phyloP scores from a whole-genome alignment of 345 rosid genomes.

The Luvunga scandens region DNA sequence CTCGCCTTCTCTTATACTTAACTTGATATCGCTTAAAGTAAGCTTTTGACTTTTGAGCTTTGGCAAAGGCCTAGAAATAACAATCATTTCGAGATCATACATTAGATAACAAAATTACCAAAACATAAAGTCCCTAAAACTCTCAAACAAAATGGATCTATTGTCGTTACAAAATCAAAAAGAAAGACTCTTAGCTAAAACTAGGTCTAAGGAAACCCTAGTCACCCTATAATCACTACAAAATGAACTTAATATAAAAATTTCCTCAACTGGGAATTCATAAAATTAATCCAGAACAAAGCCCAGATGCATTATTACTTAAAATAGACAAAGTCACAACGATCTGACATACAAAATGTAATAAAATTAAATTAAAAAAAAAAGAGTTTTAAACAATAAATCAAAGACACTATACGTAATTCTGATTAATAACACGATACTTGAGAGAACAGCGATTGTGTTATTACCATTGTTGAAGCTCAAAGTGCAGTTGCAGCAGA shows the following conservation, averaged over 20 bases:
- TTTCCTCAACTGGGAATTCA: background rate
- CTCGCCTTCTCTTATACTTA: conserved; percentile 71
- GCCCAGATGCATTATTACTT: background rate
- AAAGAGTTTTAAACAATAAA: background rate
- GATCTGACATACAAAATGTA: background rate
- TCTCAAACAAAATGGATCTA: background rate
- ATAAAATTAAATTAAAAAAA: background rate
- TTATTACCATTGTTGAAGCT: conserved; percentile 15
- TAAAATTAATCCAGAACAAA: background rate
- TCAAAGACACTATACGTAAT: background rate
- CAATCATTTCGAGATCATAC: background rate
- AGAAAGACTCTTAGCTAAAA: background rate
- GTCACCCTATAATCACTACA: background rate
- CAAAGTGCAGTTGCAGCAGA: conserved; percentile 2
- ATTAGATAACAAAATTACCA: background rate
- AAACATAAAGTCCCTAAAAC: background rate
- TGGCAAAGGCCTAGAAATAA: conserved; percentile 44
- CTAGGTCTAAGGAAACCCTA: background rate
- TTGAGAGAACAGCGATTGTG: background rate
- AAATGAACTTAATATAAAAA: background rate
- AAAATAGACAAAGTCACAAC: background rate
- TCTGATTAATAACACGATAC: background rate
- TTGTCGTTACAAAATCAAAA: background rate
- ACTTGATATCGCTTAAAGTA: conserved; percentile 75
- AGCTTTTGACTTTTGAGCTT: conserved; percentile 49